Conservation (phyloP, 1,284 basidiomycete species). For the Ganoderma sinense region DNA sequence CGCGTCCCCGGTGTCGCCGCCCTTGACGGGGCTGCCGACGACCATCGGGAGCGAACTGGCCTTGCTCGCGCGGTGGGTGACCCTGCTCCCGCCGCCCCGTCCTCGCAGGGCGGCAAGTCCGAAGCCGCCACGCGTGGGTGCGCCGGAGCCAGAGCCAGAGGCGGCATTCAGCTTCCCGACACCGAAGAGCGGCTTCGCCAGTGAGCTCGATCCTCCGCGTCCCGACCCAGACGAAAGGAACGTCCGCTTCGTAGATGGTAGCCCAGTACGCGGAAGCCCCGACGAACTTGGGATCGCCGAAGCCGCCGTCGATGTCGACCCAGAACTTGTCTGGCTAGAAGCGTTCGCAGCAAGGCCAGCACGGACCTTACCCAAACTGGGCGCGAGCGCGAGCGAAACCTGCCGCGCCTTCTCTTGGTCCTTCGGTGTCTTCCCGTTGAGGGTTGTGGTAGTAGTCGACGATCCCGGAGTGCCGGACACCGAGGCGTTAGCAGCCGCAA, state of each 20-base stretch:
- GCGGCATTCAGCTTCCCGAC: neutral
- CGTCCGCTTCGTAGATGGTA: neutral
- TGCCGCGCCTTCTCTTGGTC: conserved; percentile 3
- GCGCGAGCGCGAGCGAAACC: conserved; percentile 15
- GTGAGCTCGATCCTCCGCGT: neutral
- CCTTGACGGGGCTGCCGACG: conserved; percentile 46
- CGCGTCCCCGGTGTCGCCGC: conserved; percentile 19
- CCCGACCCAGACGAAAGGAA: neutral
- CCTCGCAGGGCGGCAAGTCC: conserved; percentile 6
- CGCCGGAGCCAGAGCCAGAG: conserved; percentile 7
- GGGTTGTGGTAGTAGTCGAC: neutral
- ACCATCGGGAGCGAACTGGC: conserved; percentile 63
- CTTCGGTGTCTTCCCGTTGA: neutral
- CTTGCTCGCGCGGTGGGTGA: conserved; percentile 63
- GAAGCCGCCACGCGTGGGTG: neutral
- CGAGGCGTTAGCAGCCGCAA: conserved; percentile 2
- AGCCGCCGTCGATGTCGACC: neutral
- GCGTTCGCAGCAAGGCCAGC: conserved; percentile 8
- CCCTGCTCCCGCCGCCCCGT: conserved; percentile 29
- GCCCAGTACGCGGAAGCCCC: neutral
- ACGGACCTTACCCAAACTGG: conserved; percentile 13
- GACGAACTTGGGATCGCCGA: neutral
- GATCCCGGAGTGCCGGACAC: neutral
- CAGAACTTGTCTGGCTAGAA: neutral
- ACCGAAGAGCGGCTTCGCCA: conserved; percentile 7